phyloP scores from a whole-genome alignment of 371 early-diverging fungal species.

The Actinomortierella wolfii region DNA sequence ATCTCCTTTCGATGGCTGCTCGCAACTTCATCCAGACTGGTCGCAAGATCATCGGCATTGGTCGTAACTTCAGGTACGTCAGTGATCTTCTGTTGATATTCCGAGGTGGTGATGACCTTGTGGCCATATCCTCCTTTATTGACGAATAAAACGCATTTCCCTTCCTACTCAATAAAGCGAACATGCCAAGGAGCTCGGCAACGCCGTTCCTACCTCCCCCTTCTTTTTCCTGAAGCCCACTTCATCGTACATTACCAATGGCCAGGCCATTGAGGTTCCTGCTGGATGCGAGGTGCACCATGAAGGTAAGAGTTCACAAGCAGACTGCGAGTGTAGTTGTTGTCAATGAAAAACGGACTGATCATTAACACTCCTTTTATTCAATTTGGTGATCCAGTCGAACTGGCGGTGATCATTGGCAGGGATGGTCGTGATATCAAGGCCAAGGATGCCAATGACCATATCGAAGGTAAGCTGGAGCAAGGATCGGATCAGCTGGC shows the following conservation, averaged over 20 bases:
- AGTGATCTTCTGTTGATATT: not conserved
- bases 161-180: slow-evolving; percentile 53
- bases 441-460: slow-evolving; percentile 63
- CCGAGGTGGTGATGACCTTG: not conserved
- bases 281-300: slow-evolving; percentile 85
- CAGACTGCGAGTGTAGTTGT: too few species aligned
- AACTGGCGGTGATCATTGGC: slow-evolving; percentile 93
- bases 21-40: slow-evolving; percentile 67
- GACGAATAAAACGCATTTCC: not conserved
- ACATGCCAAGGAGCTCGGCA: slow-evolving; percentile 93
- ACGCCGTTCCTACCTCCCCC: slow-evolving; percentile 85
- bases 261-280: slow-evolving; percentile 83
- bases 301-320: slow-evolving; percentile 59
- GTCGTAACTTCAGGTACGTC: slow-evolving; percentile 74
- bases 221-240: slow-evolving; percentile 96
- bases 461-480: slow-evolving; percentile 61
- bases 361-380: too few species aligned
- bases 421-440: slow-evolving; percentile 79
- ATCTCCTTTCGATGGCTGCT: too few species aligned
- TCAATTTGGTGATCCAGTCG: slow-evolving; percentile 74
- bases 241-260: slow-evolving; percentile 77
- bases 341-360: too few species aligned
- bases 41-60: slow-evolving; percentile 92
- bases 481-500: not conserved
- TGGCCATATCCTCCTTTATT: not conserved